phyloP scores from a whole-genome alignment of 768 basidiomycete genomes.

The Rhodocollybia butyracea region DNA sequence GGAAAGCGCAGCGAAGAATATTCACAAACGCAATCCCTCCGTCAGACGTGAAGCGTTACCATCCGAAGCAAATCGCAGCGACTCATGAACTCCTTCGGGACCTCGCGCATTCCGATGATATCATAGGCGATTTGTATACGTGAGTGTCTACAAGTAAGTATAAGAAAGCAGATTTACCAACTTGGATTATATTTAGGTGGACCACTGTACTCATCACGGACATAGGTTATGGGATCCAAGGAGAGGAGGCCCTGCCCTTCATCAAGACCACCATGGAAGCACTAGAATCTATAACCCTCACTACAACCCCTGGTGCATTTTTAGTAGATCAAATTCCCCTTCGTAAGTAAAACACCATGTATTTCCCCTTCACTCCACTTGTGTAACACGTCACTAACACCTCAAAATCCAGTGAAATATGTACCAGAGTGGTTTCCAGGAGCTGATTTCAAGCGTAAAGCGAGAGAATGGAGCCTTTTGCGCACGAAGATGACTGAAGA shows the following conservation, averaged over 20 bases:
- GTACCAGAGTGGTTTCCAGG: too few relatives aligned
- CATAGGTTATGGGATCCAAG: conserved; percentile 27
- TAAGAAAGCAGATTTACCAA: background rate
- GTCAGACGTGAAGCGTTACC: too few relatives aligned
- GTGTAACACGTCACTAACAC: background rate
- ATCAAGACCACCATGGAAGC: conserved; percentile 11
- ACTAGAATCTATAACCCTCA: conserved; percentile 6
- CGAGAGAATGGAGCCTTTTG: too few relatives aligned
- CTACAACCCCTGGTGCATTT: conserved; percentile 16
- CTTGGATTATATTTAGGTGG: conserved; percentile 5
- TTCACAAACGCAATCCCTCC: too few relatives aligned
- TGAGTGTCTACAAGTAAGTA: background rate
- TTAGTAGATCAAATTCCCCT: conserved; percentile 35
- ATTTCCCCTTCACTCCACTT: background rate
- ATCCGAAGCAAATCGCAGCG: too few relatives aligned
- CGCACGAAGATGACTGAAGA: too few relatives aligned
- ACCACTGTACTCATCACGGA: conserved; percentile 21
- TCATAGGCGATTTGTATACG: background rate
- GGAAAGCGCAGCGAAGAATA: background rate
- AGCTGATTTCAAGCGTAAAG: too few relatives aligned
- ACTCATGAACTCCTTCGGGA: too few relatives aligned
- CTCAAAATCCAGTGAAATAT: conserved; percentile 19
- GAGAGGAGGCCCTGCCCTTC: too few relatives aligned
- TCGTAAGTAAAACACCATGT: conserved; percentile 10
- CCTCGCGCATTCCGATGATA: too few relatives aligned